Conservation (phyloP, 768 basidiomycete species). For the Lactarius pseudohatsudake region DNA sequence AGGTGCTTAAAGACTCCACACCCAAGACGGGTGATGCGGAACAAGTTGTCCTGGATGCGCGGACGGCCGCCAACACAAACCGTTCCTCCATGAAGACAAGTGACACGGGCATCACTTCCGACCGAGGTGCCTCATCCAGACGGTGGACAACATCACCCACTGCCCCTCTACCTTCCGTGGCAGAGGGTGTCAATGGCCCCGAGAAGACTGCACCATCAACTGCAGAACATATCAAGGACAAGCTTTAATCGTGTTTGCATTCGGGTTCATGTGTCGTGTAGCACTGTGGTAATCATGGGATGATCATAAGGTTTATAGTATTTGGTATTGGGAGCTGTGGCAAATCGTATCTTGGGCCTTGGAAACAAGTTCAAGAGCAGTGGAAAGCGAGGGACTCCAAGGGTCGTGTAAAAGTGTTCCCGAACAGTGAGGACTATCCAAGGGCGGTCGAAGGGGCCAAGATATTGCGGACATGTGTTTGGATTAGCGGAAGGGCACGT, state of each 20-base stretch:
- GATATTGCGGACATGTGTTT: conserved; percentile 26
- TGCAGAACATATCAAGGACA: conserved; percentile 18
- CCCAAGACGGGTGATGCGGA: conserved; percentile 33
- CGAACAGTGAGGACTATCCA: background rate
- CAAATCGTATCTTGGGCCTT: conserved; percentile 17
- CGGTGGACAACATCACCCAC: background rate
- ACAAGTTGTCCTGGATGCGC: conserved; percentile 30
- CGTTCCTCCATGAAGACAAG: conserved; percentile 14
- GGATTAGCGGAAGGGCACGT: conserved; percentile 27
- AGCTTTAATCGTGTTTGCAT: conserved; percentile 19
- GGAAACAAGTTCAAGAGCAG: conserved; percentile 7
- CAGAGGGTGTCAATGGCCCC: background rate
- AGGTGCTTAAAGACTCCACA: conserved; percentile 21
- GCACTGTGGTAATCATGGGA: background rate
- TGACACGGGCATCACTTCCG: background rate
- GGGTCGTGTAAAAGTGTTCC: background rate
- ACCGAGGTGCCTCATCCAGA: background rate
- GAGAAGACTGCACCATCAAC: background rate
- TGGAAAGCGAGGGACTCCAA: background rate
- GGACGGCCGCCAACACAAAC: conserved; percentile 24
- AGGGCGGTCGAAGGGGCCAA: background rate
- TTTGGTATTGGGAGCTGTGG: conserved; percentile 24
- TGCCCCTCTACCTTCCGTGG: background rate
- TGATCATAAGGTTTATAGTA: conserved; percentile 22
- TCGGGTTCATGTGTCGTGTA: background rate